Conservation (phyloP, 2,329 filamentous ascomycete genomes). For the Alternaria longipes region DNA sequence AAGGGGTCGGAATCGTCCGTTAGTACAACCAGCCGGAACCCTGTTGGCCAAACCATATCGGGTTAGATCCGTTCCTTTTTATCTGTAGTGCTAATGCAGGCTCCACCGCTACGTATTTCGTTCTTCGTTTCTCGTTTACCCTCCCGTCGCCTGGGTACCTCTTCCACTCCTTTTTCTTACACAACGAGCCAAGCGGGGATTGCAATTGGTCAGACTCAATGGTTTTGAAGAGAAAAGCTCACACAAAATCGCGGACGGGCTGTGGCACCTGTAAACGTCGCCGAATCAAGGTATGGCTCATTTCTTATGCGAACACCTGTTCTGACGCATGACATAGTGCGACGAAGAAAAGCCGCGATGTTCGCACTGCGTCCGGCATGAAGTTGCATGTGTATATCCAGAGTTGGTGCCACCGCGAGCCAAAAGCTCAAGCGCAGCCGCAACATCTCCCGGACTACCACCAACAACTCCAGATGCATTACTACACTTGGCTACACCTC, state of each 20-base stretch:
- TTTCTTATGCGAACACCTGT: background rate
- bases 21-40: background rate
- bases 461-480: conserved; percentile 3
- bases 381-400: conserved; percentile 17
- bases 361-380: conserved; percentile 22
- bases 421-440: background rate
- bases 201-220: background rate
- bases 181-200: background rate
- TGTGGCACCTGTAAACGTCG: conserved; percentile 31
- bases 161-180: background rate
- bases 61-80: background rate
- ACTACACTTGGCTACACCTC: background rate
- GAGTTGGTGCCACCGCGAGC: background rate
- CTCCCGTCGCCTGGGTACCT: background rate
- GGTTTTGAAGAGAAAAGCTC: conserved; percentile 21
- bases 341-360: conserved; percentile 26
- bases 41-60: background rate
- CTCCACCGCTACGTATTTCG: conserved; percentile 16
- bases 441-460: background rate
- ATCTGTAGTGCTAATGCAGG: background rate
- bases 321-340: conserved; percentile 18
- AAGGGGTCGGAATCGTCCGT: background rate
- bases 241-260: conserved; percentile 29
- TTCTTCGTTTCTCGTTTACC: conserved; percentile 13
- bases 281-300: conserved; percentile 29